Conservation (phyloP, 805 yeast genomes). For the Lipomyces spencermartinsiae region DNA sequence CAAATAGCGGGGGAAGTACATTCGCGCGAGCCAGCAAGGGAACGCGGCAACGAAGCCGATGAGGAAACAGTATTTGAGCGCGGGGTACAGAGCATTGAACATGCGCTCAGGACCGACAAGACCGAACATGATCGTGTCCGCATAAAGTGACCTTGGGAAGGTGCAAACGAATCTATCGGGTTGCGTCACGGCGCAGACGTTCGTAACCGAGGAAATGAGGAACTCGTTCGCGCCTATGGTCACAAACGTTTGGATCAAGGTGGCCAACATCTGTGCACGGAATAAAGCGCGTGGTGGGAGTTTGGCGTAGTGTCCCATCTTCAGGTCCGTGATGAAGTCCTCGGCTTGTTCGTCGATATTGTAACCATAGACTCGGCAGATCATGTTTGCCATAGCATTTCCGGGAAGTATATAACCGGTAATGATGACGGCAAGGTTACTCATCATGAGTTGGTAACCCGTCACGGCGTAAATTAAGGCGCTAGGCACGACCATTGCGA, state of each 20-base stretch:
- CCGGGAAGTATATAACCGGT: constrained; percentile 71
- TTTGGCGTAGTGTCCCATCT: constrained; percentile 68
- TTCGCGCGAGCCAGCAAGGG: constrained; percentile 24
- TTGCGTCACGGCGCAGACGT: constrained; percentile 55
- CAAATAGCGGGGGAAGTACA: constrained; percentile 8
- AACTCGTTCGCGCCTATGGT: constrained; percentile 53
- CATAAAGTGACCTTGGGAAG: constrained; percentile 55
- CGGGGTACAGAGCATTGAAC: constrained; percentile 49
- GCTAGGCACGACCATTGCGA: constrained; percentile 64
- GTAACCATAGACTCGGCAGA: constrained; percentile 52
- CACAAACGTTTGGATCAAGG: constrained; percentile 54
- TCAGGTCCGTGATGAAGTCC: constrained; percentile 61
- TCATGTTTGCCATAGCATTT: constrained; percentile 60
- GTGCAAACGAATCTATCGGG: constrained; percentile 57
- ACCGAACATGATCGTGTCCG: constrained; percentile 70
- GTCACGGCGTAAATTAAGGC: constrained; percentile 69
- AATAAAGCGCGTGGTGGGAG: constrained; percentile 67
- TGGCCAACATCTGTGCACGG: constrained; percentile 55
- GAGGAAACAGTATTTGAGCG: constrained; percentile 19
- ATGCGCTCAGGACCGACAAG: constrained; percentile 66
- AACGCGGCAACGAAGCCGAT: constrained; percentile 29
- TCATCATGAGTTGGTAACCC: constrained; percentile 63
- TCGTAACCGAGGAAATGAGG: constrained; percentile 48
- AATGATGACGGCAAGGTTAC: constrained; percentile 66
- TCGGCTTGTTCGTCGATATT: constrained; percentile 61